Conservation (phyloP, 2,329 filamentous ascomycete genomes). For the Monosporascus sp. region DNA sequence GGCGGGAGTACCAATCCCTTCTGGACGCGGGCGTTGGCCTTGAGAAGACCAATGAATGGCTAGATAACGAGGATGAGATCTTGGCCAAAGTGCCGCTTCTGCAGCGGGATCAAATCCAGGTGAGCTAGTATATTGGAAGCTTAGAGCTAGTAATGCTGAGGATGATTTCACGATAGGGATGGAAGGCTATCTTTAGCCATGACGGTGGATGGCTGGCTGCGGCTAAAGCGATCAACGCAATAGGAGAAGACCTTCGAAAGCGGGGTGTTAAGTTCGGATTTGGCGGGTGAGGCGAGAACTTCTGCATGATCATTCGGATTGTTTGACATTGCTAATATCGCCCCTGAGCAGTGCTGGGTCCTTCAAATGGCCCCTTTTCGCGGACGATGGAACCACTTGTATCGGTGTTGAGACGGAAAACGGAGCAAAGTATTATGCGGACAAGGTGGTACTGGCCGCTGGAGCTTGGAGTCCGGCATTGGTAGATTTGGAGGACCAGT, state of each 20-base stretch:
- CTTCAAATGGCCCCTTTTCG: constrained; percentile 38
- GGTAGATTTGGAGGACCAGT: constrained; percentile 33
- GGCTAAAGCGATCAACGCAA: constrained; percentile 41
- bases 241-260: constrained; percentile 32
- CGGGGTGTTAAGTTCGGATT: constrained; percentile 38
- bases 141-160: not conserved
- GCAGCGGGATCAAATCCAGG: constrained; percentile 34
- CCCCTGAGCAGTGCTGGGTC: constrained; percentile 32
- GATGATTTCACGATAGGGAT: constrained; percentile 25
- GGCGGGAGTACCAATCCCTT: constrained; percentile 31
- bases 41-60: constrained; percentile 35
- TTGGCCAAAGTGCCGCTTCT: constrained; percentile 35
- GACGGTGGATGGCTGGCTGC: constrained; percentile 45
- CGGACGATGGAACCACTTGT: constrained; percentile 29
- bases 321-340: not conserved
- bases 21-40: constrained; percentile 22
- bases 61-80: constrained; percentile 40
- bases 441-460: constrained; percentile 39
- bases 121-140: constrained; percentile 4
- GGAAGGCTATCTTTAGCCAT: constrained; percentile 39
- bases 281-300: constrained; percentile 22
- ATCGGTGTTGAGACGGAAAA: constrained; percentile 36
- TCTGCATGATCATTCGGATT: no score
- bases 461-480: constrained; percentile 32
- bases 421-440: constrained; percentile 35